phyloP scores from a whole-genome alignment of 2,329 filamentous ascomycete species.

The Trichoderma sp. region DNA sequence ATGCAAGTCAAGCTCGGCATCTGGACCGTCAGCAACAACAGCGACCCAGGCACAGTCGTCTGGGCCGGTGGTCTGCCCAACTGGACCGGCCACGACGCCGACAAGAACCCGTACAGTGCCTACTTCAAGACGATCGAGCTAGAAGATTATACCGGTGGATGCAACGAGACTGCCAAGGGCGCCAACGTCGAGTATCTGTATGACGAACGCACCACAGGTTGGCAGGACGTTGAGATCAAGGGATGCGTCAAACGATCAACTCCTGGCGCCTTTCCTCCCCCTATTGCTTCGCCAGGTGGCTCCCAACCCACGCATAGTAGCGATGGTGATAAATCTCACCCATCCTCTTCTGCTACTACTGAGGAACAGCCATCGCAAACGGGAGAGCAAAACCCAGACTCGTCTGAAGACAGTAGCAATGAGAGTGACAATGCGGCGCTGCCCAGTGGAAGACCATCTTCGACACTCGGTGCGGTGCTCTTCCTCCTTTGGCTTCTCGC shows the following conservation, averaged over 20 bases:
- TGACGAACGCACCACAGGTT: constrained; percentile 29
- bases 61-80: constrained; percentile 62
- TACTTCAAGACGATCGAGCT: constrained; percentile 30
- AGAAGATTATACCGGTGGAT: constrained; percentile 33
- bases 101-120: constrained; percentile 26
- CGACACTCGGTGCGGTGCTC: constrained; percentile 21
- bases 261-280: constrained; percentile 15
- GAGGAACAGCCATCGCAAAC: constrained; percentile 5
- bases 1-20: constrained; percentile 64
- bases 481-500: constrained; percentile 22
- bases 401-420: not conserved
- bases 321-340: not conserved
- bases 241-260: constrained; percentile 28
- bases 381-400: not conserved
- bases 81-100: constrained; percentile 28
- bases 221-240: constrained; percentile 31
- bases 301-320: not conserved
- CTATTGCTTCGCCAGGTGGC: not conserved
- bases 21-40: constrained; percentile 50
- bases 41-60: constrained; percentile 58
- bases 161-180: constrained; percentile 23
- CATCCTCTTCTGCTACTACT: not conserved
- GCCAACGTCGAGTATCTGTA: constrained; percentile 30
- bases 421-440: constrained; percentile 18
- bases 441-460: constrained; percentile 9